Evolutionary conservation across 305 asterid species (phyloP), one percentile per base, ranked within the genome.

Genomic region (Fraxinus paxiana): DNA sequence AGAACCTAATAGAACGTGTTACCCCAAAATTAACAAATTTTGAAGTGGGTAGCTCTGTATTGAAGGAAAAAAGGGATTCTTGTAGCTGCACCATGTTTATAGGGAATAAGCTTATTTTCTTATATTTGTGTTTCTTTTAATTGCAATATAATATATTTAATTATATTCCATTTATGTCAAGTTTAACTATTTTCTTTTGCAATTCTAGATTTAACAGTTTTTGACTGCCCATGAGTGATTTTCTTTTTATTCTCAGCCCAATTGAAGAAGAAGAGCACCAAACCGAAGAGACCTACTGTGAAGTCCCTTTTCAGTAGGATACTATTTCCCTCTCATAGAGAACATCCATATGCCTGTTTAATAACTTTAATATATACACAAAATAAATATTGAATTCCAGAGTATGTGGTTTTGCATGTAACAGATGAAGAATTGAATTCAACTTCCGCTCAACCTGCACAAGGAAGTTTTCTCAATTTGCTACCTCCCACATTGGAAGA

Each of bases 201-300:
- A 56, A 26, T 51, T 67, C 17, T 71, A 30, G 37, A 79, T 48
- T 71, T 79, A 48, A 71, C 46, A 46, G 24, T 73, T 43, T 74
- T 31, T 78, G n/a, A 38, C 67, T 76, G 67, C 35, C 84, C 78
- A 33, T 82, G 77, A 80, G 48, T 80, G 65, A 15, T 81, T 15
- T 72, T 88, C 26, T 26, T 22, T 77, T 80, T 81, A 20, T 73
- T 54, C 56, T 79, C 93, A 94, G 98, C 97, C 86, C 95, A 92
- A 88, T 79, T 94, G 89, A 93, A 82, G 95, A 94, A 93, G 93
- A 94, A 93, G 91, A 94, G 87, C 89, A 91, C 82, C 81, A 94
- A 89, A 84, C 93, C 96, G 3, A 93, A 91, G 90, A 90, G 98
- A 85, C 98, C 98, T 59, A 94, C 98, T 17, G 95, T 94, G 91